Percentiles rank a stretch among this genome's conserved stretches.
These are phyloP conservation scores for Lichina pygmaea DNA, from an alignment of 495 filamentous ascomycete species.

Conservation along the genomic window DNA sequence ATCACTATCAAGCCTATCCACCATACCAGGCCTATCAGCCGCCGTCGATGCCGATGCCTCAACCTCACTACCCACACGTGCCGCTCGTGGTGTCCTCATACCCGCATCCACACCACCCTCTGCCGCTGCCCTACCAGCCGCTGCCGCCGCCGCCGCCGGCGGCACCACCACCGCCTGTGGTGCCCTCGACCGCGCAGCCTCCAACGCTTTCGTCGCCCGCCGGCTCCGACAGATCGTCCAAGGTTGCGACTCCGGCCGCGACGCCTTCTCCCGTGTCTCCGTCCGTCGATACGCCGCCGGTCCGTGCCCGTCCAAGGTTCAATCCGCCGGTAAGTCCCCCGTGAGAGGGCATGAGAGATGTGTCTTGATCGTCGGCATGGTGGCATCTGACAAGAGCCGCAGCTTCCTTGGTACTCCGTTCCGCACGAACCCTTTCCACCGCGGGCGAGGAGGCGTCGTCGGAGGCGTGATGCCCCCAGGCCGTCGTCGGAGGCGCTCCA, in stretches of 20 bases:
- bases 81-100: conserved; percentile 25
- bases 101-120: conserved; percentile 17
- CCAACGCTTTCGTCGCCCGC: conserved; percentile 6
- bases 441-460: conserved; percentile 15
- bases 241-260: conserved; percentile 6
- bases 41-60: conserved; percentile 10
- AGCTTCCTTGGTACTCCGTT: conserved; percentile 68
- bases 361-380: no score
- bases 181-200: conserved; percentile 7
- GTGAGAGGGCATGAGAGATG: neutral
- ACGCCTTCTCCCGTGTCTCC: conserved; percentile 2
- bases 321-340: conserved; percentile 31
- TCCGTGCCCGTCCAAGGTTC: conserved; percentile 18
- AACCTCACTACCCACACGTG: conserved; percentile 12
- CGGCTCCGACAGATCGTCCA: conserved; percentile 15
- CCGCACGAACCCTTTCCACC: conserved; percentile 39
- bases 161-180: conserved; percentile 8
- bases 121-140: conserved; percentile 6
- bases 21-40: neutral
- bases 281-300: neutral
- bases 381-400: neutral
- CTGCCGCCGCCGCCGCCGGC: conserved; percentile 13
- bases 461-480: conserved; percentile 15
- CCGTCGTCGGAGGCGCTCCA: conserved; percentile 16
- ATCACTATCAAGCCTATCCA: neutral